Evolutionary conservation across 208 protist species (phyloP).

Genomic region (Acanthamoeba lenticulata): DNA sequence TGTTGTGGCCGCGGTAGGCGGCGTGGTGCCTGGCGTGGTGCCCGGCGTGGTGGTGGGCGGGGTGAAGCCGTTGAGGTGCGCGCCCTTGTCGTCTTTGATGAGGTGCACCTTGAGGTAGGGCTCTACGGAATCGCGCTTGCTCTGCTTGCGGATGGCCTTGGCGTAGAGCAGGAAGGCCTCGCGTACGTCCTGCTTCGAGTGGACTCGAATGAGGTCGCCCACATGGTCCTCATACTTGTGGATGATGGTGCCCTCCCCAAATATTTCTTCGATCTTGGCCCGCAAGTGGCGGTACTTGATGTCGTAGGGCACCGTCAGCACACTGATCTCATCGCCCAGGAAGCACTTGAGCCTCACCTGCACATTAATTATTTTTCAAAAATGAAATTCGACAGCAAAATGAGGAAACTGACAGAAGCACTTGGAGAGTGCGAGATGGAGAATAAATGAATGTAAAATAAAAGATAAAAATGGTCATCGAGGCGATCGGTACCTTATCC

Average conservation of each 20-base stretch:
- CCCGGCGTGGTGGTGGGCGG: background rate
- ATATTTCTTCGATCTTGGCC: slow-evolving; percentile 4
- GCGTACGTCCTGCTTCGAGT: slow-evolving; percentile 40
- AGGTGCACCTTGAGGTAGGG: slow-evolving; percentile 42
- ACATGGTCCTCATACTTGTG: slow-evolving; percentile 57
- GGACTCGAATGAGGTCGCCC: slow-evolving; percentile 2
- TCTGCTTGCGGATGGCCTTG: background rate
- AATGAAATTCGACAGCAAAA: background rate
- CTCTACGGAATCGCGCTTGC: background rate
- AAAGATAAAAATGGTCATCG: background rate
- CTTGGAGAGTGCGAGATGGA: no score
- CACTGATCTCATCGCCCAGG: slow-evolving; percentile 4
- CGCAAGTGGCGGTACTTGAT: background rate
- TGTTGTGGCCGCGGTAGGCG: background rate
- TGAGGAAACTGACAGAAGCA: no score
- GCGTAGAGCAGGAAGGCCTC: slow-evolving; percentile 16
- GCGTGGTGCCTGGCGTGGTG: background rate
- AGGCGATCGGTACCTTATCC: background rate
- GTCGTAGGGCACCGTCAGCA: slow-evolving; percentile 1
- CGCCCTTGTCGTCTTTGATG: background rate
- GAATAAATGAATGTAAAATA: no score
- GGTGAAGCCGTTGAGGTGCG: background rate
- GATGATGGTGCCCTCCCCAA: slow-evolving; percentile 5
- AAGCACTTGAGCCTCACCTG: slow-evolving; percentile 48
- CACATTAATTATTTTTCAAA: background rate